Percentiles rank a stretch among this genome's conserved stretches.
Conservation (phyloP, 108 stramenopile species). For the Skeletonema marinoi region DNA sequence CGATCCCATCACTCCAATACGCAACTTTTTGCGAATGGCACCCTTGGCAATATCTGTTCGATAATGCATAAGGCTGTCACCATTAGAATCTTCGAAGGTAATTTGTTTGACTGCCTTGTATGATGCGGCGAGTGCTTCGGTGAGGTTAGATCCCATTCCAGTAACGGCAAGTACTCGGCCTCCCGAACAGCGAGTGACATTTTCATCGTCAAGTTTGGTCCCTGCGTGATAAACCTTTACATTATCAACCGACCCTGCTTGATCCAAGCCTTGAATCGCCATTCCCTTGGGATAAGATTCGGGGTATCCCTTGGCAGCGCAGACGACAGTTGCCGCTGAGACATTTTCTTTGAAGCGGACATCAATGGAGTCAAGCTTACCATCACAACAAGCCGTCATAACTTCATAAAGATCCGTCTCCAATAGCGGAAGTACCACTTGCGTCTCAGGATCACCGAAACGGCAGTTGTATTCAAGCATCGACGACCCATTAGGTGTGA, state of each 20-base stretch:
- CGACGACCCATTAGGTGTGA: constrained; percentile 86
- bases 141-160: constrained; percentile 80
- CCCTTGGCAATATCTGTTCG: constrained; percentile 88
- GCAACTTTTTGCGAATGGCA: constrained; percentile 77
- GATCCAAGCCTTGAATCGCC: constrained; percentile 85
- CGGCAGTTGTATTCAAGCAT: constrained; percentile 99
- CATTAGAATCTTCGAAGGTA: constrained; percentile 57
- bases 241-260: constrained; percentile 57
- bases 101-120: constrained; percentile 84
- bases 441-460: constrained; percentile 99
- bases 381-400: constrained; percentile 93
- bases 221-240: constrained; percentile 98
- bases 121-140: constrained; percentile 79
- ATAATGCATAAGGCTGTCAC: constrained; percentile 66
- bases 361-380: constrained; percentile 75
- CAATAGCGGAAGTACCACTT: constrained; percentile 97
- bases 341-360: constrained; percentile 84
- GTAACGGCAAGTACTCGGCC: constrained; percentile 98
- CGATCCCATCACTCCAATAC: constrained; percentile 94
- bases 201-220: constrained; percentile 69
- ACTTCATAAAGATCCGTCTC: constrained; percentile 93
- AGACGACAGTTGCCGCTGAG: constrained; percentile 92
- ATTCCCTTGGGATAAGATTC: constrained; percentile 95
- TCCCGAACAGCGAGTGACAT: constrained; percentile 84
- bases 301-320: constrained; percentile 95